Evolutionary conservation across 305 asterid species (phyloP), one percentile per base, ranked within the genome.

Genomic region (Striga hermonthica): DNA sequence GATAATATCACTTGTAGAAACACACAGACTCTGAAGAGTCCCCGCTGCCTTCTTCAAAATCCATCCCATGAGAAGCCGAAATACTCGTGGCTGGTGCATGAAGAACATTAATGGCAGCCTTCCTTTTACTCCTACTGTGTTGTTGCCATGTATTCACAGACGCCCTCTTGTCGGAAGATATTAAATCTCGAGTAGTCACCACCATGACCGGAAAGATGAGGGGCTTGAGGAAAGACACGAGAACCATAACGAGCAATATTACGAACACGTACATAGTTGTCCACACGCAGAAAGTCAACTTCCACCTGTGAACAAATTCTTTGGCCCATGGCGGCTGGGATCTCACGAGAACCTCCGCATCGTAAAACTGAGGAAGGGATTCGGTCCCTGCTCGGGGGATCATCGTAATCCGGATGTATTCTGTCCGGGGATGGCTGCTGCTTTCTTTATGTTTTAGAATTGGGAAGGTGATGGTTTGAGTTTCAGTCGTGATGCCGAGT

Each of bases 271-370:
- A 81, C 47, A 88, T 36, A 0, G 90, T 82, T 4, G 82, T 64
- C 98, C 98, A 91, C 4, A 91, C 89, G 9, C 64, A 86, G 9
- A 79, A 72, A 0, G 98, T 86, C 84, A 87, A 73, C 56, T 77
- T 88, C 96, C 98, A 91, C 1, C 78, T 76, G 65, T 79, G 74
- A 3, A 82, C 80, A 60, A 86, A 14, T 41, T 80, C 82, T 60
- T 81, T 88, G 6, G 40, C 39, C 90, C 90, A 86, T 0, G 94
- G 92, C 10, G 84, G 88, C 22, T 76, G 67, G 15, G 95, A 83
- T 7, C 63, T 66, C 47, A 91, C 9, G 0, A 84, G 9, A 2
- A 86, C 58, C 34, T 88, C 76, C 0, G 96, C 84, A 0, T 82
- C 79, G 57, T 91, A 91, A 2, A 88, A 74, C 68, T 88, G 96